Evolutionary conservation across 805 yeast species (phyloP).

Genomic region (Lachancea dasiensis): DNA sequence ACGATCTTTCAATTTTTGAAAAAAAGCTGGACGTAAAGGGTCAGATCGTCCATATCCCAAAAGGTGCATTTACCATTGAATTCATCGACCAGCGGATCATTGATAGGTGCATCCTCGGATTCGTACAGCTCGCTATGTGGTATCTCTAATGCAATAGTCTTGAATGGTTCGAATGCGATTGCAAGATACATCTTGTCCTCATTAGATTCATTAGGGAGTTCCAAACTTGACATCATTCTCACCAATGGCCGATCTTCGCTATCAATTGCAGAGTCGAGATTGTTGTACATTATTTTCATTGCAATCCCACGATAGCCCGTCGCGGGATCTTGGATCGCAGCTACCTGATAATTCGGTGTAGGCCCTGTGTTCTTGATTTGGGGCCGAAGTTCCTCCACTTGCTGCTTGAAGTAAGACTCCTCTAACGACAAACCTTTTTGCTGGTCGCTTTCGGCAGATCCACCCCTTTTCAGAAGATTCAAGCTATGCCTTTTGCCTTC

Average conservation of each 20-base stretch:
- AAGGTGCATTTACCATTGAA: conserved; percentile 46
- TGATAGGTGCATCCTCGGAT: conserved; percentile 21
- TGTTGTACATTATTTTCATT: conserved; percentile 53
- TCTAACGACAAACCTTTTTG: conserved; percentile 22
- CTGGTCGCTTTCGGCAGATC: conserved; percentile 28
- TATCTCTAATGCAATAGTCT: conserved; percentile 68
- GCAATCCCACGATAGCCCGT: conserved; percentile 58
- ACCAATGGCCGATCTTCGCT: conserved; percentile 45
- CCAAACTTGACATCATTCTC: conserved; percentile 73
- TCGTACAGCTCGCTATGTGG: conserved; percentile 48
- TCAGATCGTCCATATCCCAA: conserved; percentile 67
- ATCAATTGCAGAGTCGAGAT: conserved; percentile 29
- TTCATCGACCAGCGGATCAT: conserved; percentile 29
- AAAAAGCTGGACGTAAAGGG: conserved; percentile 65
- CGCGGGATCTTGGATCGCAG: conserved; percentile 60
- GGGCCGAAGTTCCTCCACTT: conserved; percentile 16
- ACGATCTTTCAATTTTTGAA: conserved; percentile 28
- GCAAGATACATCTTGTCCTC: conserved; percentile 53
- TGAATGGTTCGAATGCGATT: conserved; percentile 86
- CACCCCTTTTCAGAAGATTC: conserved; percentile 59
- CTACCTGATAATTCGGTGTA: conserved; percentile 60
- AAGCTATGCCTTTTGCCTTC: conserved; percentile 79
- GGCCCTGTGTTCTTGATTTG: conserved; percentile 15
- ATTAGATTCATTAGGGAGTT: conserved; percentile 49
- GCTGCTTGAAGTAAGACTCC: conserved; percentile 23